Conservation (phyloP, 148 eudicot genomes). For the Nepenthes mirabilis region DNA sequence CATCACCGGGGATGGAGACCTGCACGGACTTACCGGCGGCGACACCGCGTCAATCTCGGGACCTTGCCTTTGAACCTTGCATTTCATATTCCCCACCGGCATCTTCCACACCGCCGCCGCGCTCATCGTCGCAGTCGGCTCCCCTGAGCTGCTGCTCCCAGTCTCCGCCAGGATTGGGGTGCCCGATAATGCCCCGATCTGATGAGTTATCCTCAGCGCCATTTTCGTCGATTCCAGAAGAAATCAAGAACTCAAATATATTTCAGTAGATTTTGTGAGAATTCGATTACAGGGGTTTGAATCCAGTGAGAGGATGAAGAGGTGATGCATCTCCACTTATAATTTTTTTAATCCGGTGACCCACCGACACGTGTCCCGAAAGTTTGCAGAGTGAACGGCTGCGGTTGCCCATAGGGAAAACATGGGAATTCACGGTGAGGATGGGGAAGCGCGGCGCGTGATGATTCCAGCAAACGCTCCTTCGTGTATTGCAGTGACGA, state of each 20-base stretch:
- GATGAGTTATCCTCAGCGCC: slow-evolving; percentile 61
- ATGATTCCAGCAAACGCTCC: too few relatives aligned
- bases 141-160: not conserved
- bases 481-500: too few relatives aligned
- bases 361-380: not conserved
- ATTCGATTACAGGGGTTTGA: not conserved
- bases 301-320: not conserved
- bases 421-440: not conserved
- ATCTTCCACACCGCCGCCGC: slow-evolving; percentile 22
- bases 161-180: slow-evolving; percentile 22
- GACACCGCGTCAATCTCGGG: slow-evolving; percentile 4
- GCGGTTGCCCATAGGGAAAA: not conserved
- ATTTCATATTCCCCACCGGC: slow-evolving; percentile 2
- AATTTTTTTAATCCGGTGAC: not conserved
- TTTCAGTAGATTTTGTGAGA: too few relatives aligned
- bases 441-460: too few relatives aligned
- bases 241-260: too few relatives aligned
- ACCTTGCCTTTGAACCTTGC: not conserved
- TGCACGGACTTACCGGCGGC: slow-evolving; percentile 22
- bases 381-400: not conserved
- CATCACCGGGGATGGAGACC: slow-evolving; percentile 14
- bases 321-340: not conserved
- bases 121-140: slow-evolving; percentile 2
- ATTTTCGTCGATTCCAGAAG: slow-evolving; percentile 7
- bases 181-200: slow-evolving; percentile 58